Conservation (phyloP, 148 eudicot species). For the Fagopyrum homotropicum region DNA sequence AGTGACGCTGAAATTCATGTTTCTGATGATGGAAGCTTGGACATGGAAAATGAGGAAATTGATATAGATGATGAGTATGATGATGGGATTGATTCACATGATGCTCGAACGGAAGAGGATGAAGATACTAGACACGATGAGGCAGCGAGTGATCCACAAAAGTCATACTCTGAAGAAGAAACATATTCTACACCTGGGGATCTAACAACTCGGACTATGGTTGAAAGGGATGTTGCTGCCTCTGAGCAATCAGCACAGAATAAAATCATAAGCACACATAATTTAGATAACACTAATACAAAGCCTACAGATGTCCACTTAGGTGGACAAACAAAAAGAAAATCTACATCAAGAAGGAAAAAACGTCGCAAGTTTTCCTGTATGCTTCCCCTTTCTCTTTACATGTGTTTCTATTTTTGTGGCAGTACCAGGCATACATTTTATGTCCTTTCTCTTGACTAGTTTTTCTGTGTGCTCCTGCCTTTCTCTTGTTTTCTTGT, state of each 20-base stretch:
- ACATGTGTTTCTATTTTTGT: not conserved
- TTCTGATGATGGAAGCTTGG: slow-evolving; percentile 28
- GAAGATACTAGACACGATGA: slow-evolving; percentile 32
- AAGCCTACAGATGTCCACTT: slow-evolving; percentile 29
- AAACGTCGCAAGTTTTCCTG: slow-evolving; percentile 55
- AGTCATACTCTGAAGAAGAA: slow-evolving; percentile 30
- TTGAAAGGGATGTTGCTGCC: slow-evolving; percentile 34
- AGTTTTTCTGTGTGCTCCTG: not conserved
- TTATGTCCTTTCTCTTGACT: not conserved
- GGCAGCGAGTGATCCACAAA: slow-evolving; percentile 21
- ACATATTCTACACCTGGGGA: slow-evolving; percentile 21
- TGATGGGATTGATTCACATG: slow-evolving; percentile 79
- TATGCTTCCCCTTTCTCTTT: slow-evolving; percentile 22
- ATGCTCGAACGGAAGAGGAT: slow-evolving; percentile 50
- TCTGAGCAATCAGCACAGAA: slow-evolving; percentile 26
- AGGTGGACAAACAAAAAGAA: slow-evolving; percentile 34
- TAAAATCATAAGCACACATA: slow-evolving; percentile 26
- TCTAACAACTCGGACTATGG: slow-evolving; percentile 22
- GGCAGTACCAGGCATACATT: not conserved
- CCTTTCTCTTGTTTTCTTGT: not conserved
- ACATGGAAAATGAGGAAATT: slow-evolving; percentile 29
- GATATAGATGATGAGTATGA: slow-evolving; percentile 85
- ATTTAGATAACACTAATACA: slow-evolving; percentile 21
- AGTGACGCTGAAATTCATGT: slow-evolving; percentile 22
- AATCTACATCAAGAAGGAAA: slow-evolving; percentile 43